A percentile compares a stretch with the other conserved stretches of the same genome.
Conservation (phyloP, 305 asterid species). For the Fraxinus greggii region DNA sequence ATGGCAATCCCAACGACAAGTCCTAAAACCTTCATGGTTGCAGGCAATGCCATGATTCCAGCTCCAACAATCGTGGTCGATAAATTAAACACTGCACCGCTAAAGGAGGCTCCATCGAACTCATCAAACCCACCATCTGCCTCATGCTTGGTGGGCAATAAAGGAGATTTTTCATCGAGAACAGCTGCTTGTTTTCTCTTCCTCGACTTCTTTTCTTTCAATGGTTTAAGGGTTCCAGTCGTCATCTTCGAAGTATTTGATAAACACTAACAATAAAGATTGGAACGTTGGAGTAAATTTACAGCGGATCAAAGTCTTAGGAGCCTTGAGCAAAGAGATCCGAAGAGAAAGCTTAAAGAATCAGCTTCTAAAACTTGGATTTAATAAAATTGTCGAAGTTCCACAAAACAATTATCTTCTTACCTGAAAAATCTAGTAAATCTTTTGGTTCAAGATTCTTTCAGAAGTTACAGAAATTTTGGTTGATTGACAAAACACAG, state of each 20-base stretch:
- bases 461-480: constrained; percentile 14
- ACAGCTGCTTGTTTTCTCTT: constrained; percentile 41
- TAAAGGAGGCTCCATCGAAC: constrained; percentile 94
- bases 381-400: neutral
- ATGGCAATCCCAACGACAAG: constrained; percentile 67
- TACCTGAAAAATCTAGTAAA: neutral
- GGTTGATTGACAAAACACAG: neutral
- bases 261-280: constrained; percentile 2
- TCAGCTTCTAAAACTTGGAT: constrained; percentile 22
- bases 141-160: constrained; percentile 66
- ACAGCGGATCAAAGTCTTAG: constrained; percentile 7
- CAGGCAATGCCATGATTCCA: constrained; percentile 98
- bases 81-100: constrained; percentile 94
- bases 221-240: constrained; percentile 38
- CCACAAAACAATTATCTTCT: neutral
- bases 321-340: constrained; percentile 25
- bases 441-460: constrained; percentile 1
- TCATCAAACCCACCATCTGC: constrained; percentile 66
- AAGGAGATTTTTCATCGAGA: constrained; percentile 66
- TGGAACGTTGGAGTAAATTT: constrained; percentile 7
- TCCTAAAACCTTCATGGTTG: constrained; percentile 93
- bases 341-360: constrained; percentile 22
- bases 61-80: constrained; percentile 97
- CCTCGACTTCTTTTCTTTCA: constrained; percentile 56
- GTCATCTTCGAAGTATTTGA: constrained; percentile 50